Evolutionary conservation across 129 eudicot genomes (phyloP).

Genomic region (Tagetes erecta): DNA sequence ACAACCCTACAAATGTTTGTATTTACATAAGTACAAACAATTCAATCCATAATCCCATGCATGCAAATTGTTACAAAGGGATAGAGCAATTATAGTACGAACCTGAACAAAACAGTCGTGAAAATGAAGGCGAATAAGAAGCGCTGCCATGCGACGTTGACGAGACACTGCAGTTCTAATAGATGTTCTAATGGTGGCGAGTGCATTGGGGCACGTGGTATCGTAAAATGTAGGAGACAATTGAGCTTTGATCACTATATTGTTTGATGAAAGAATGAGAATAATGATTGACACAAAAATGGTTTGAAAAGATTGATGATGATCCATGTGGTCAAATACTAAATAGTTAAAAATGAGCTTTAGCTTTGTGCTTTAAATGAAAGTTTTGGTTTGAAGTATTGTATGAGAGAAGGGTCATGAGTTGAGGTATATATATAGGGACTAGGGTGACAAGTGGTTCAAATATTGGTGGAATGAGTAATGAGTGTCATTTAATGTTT

Average conservation of each 20-base stretch:
- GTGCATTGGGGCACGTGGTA: conserved; percentile 31
- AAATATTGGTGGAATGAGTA: conserved; percentile 1
- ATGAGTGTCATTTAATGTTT: conserved; percentile 3
- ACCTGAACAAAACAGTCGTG: conserved; percentile 39
- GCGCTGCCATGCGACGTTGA: conserved; percentile 36
- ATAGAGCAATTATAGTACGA: no score
- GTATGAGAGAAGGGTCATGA: conserved; percentile 5
- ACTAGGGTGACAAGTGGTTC: not conserved
- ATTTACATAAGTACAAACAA: not conserved
- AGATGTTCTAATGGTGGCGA: conserved; percentile 27
- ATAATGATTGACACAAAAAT: conserved; percentile 20
- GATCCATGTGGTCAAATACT: conserved; percentile 18
- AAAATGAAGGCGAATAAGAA: conserved; percentile 37
- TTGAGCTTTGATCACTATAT: conserved; percentile 36
- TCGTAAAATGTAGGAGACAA: conserved; percentile 39
- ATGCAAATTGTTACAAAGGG: no score
- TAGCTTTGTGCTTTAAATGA: not conserved
- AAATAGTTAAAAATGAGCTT: not conserved
- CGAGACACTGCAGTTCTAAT: conserved; percentile 31
- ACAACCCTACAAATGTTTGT: conserved; percentile 19
- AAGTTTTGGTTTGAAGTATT: conserved; percentile 1
- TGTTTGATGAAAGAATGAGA: conserved; percentile 23
- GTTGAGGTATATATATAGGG: conserved; percentile 19
- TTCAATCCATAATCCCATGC: not conserved
- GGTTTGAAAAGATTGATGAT: conserved; percentile 7